These are phyloP conservation scores for Fusarium xylarioides DNA, from an alignment of 2,329 filamentous ascomycete genomes.

Conservation along the genomic window DNA sequence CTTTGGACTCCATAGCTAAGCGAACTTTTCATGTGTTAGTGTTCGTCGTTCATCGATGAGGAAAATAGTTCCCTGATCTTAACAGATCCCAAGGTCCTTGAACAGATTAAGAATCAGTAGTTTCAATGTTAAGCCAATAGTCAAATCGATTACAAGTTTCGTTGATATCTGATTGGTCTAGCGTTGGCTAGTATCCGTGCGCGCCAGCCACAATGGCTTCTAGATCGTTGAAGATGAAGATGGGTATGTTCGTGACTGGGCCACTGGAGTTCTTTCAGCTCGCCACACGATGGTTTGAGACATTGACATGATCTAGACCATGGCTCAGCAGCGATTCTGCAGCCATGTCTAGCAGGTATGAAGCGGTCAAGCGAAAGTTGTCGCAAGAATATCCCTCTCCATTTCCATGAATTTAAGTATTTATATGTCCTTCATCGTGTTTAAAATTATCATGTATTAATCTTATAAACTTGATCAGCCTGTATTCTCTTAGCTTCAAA, in stretches of 20 bases:
- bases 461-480: too few relatives aligned
- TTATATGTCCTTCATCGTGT: neutral
- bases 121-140: neutral
- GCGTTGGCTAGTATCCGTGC: neutral
- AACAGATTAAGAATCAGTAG: neutral
- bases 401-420: too few relatives aligned
- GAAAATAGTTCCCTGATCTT: too few relatives aligned
- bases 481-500: too few relatives aligned
- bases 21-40: too few relatives aligned
- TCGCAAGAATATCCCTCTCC: too few relatives aligned
- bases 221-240: too few relatives aligned
- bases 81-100: too few relatives aligned
- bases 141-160: fast-evolving
- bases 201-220: neutral
- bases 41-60: too few relatives aligned
- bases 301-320: neutral
- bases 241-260: too few relatives aligned
- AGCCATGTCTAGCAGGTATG: fast-evolving
- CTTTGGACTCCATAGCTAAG: too few relatives aligned
- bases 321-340: neutral
- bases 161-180: neutral
- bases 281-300: neutral
- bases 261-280: neutral
- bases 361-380: neutral
- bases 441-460: too few relatives aligned